Percentiles rank a stretch among this genome's conserved stretches.
Evolutionary conservation across 2,329 filamentous ascomycete genomes (phyloP).

Genomic region (Byssochlamys sp.): DNA sequence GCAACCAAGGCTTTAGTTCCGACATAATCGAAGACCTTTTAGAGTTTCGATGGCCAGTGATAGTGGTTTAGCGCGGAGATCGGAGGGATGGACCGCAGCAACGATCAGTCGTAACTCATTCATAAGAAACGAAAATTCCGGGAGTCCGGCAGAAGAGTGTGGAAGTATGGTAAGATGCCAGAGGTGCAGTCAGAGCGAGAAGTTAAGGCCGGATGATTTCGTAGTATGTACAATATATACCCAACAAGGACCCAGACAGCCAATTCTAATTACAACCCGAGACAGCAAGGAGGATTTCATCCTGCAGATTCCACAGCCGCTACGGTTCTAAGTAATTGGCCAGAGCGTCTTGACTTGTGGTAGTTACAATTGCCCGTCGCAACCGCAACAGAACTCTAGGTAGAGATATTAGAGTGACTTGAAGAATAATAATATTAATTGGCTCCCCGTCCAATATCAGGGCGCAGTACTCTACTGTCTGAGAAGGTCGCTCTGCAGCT

Average conservation of each 20-base stretch:
- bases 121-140: not conserved
- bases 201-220: not conserved
- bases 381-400: not conserved
- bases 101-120: not conserved
- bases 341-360: not conserved
- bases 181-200: not conserved
- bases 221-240: not conserved
- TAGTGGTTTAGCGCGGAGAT: not conserved
- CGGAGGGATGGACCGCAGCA: not conserved
- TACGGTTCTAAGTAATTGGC: not conserved
- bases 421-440: too few relatives aligned
- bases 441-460: not conserved
- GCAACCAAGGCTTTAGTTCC: not conserved
- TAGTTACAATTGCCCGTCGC: not conserved
- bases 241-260: not conserved
- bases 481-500: not conserved
- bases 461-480: not conserved
- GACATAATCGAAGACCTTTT: not conserved
- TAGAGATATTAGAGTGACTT: too few relatives aligned
- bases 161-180: not conserved
- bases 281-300: not conserved
- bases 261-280: not conserved
- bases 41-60: not conserved
- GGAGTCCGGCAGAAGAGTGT: not conserved
- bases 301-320: not conserved